Conservation (phyloP, 106 monocot species). For the Platanthera zijinensis region DNA sequence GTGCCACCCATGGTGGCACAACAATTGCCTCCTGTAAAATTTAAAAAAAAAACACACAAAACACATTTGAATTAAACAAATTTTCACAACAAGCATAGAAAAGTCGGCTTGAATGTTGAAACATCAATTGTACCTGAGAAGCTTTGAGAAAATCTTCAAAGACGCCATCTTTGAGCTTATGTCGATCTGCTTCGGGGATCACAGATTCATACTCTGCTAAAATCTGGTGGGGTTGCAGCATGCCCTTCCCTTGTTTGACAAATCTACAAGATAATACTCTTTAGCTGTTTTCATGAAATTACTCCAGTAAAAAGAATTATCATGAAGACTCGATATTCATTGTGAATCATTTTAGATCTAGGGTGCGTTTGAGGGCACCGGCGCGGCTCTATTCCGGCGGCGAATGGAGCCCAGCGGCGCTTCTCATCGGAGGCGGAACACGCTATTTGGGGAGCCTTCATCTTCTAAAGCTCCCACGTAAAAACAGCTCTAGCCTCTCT, state of each 20-base stretch:
- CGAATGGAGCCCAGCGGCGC: no score
- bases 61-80: no score
- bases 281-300: background rate
- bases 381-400: no score
- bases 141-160: constrained; percentile 53
- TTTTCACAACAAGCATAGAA: background rate
- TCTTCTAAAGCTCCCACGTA: no score
- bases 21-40: constrained; percentile 52
- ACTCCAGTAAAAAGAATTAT: background rate
- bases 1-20: constrained; percentile 54
- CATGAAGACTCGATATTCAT: background rate
- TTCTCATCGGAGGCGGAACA: no score
- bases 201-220: constrained; percentile 46
- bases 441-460: no score
- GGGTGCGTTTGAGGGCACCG: no score
- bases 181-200: constrained; percentile 39
- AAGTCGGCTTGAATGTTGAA: background rate
- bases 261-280: constrained; percentile 30
- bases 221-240: constrained; percentile 86
- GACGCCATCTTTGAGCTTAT: constrained; percentile 38
- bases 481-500: no score
- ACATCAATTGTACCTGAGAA: constrained; percentile 36
- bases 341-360: no score
- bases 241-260: constrained; percentile 85
- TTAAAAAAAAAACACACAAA: background rate